Percentiles rank a stretch among this genome's conserved stretches.
Conservation (phyloP, 768 basidiomycete species). For the Lenzites betulinus region DNA sequence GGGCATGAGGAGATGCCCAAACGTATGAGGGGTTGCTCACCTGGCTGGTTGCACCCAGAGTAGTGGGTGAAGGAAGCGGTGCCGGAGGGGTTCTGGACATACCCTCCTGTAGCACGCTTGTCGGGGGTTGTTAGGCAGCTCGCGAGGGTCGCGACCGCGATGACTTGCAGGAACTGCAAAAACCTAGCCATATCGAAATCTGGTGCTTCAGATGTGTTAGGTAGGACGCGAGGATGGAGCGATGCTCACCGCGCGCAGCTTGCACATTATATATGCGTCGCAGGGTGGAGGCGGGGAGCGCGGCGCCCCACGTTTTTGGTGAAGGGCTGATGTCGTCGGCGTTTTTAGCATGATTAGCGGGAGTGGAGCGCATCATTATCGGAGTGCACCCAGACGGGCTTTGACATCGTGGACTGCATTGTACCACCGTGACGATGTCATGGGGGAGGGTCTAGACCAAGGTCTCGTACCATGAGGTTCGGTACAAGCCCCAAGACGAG, state of each 20-base stretch:
- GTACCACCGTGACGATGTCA: background rate
- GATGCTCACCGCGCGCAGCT: background rate
- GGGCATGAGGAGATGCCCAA: too few species aligned
- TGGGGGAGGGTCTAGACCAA: background rate
- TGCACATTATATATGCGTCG: background rate
- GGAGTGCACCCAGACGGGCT: slow-evolving; percentile 1
- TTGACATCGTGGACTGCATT: background rate
- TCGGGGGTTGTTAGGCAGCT: slow-evolving; percentile 16
- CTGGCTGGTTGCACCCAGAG: slow-evolving; percentile 50
- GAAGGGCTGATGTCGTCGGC: background rate
- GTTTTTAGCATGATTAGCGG: background rate
- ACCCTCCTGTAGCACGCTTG: slow-evolving; percentile 47
- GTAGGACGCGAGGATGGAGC: background rate
- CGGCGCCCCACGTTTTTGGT: background rate
- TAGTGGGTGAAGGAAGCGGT: slow-evolving; percentile 60
- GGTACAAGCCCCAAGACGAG: background rate
- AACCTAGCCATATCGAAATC: slow-evolving; percentile 5
- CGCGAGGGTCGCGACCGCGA: slow-evolving; percentile 18
- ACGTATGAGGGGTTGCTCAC: slow-evolving; percentile 30
- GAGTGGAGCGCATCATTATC: slow-evolving; percentile 11
- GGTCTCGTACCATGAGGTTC: background rate
- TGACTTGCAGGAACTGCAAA: slow-evolving; percentile 8
- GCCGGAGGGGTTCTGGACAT: slow-evolving; percentile 54
- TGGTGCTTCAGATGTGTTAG: background rate
- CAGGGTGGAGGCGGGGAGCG: background rate